Conservation (phyloP, 208 protist species). For the Acanthamoeba sp. region DNA sequence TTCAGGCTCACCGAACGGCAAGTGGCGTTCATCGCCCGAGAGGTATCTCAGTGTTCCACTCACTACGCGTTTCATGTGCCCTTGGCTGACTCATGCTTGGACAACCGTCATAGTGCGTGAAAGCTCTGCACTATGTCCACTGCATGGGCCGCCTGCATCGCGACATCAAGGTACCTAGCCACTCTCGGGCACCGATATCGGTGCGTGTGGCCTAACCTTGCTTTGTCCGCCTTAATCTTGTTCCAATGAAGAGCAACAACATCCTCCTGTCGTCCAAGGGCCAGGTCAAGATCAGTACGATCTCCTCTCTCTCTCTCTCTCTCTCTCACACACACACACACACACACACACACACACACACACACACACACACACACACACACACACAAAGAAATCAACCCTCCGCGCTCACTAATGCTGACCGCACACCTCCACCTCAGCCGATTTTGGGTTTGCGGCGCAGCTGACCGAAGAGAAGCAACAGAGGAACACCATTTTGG, state of each 20-base stretch:
- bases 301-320: neutral
- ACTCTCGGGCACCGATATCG: too few species aligned
- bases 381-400: too few species aligned
- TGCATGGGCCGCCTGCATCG: slow-evolving; percentile 88
- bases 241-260: slow-evolving; percentile 92
- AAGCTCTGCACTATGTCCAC: slow-evolving; percentile 86
- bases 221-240: too few species aligned
- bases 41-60: slow-evolving; percentile 19
- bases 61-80: neutral
- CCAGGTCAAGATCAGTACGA: slow-evolving; percentile 79
- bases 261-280: slow-evolving; percentile 83
- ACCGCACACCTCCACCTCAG: slow-evolving; percentile 21
- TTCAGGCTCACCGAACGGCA: slow-evolving; percentile 81
- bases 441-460: slow-evolving; percentile 90
- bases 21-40: slow-evolving; percentile 80
- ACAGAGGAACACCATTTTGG: slow-evolving; percentile 88
- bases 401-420: too few species aligned
- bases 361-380: neutral
- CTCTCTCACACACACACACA: neutral
- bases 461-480: slow-evolving; percentile 88
- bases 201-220: too few species aligned
- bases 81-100: neutral
- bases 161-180: too few species aligned
- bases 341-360: neutral
- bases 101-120: slow-evolving; percentile 66